phyloP scores from a whole-genome alignment of 352 stramenopile species.

The Phytopythium helicoides region DNA sequence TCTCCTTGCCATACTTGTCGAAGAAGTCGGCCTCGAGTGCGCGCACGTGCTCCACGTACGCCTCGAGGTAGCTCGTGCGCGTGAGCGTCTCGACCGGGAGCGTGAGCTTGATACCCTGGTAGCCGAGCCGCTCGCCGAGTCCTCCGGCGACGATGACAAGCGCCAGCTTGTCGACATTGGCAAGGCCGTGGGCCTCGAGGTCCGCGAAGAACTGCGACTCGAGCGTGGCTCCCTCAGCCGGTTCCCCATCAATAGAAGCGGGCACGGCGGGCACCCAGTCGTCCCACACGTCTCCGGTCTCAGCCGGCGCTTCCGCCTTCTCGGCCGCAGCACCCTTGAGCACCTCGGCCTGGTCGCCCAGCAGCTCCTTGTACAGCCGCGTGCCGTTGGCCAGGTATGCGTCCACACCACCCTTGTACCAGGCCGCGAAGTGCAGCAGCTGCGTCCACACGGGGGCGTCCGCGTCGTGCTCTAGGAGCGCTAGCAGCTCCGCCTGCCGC shows the following conservation, averaged over 20 bases:
- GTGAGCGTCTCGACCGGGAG: constrained; percentile 93
- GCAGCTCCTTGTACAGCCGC: constrained; percentile 33
- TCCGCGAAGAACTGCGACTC: constrained; percentile 38
- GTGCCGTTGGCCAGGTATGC: constrained; percentile 51
- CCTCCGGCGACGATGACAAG: constrained; percentile 98
- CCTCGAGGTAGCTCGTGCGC: constrained; percentile 89
- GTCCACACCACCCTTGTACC: constrained; percentile 64
- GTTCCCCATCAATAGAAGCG: constrained; percentile 12
- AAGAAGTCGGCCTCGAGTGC: constrained; percentile 72
- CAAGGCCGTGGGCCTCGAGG: constrained; percentile 44
- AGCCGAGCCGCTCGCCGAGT: constrained; percentile 96
- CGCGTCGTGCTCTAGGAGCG: constrained; percentile 13
- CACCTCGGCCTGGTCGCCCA: constrained; percentile 13
- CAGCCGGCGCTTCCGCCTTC: background rate
- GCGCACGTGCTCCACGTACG: constrained; percentile 94
- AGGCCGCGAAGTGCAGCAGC: constrained; percentile 56
- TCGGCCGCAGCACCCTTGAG: background rate
- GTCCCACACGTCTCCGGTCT: constrained; percentile 15
- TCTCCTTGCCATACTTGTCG: constrained; percentile 8
- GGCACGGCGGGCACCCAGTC: constrained; percentile 57
- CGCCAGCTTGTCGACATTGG: constrained; percentile 72
- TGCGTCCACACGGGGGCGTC: constrained; percentile 31
- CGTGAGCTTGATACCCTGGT: constrained; percentile 96
- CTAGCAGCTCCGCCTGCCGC: constrained; percentile 43
- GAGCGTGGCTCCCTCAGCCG: constrained; percentile 26